Evolutionary conservation across 2,329 filamentous ascomycete species (phyloP).

Genomic region (Onygenales sp.): DNA sequence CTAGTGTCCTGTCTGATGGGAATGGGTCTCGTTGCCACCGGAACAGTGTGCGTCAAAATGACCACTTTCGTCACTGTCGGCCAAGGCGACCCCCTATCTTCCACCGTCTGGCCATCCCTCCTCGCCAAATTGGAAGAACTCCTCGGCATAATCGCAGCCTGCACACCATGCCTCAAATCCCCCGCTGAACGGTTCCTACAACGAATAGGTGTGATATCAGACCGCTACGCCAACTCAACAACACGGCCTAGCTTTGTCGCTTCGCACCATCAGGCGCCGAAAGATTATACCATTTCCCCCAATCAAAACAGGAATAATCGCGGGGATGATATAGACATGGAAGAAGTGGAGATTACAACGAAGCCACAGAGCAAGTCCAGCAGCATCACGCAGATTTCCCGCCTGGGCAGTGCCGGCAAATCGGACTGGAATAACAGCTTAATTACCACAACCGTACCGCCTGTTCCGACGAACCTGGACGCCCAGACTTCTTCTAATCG

Average conservation of each 20-base stretch:
- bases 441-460: background rate
- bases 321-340: background rate
- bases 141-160: constrained; percentile 2
- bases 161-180: constrained; percentile 1
- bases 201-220: background rate
- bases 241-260: background rate
- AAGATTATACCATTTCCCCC: background rate
- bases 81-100: background rate
- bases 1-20: background rate
- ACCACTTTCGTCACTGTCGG: background rate
- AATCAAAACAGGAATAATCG: background rate
- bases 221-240: background rate
- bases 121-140: constrained; percentile 1
- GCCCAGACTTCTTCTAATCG: background rate
- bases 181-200: background rate
- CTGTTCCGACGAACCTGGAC: background rate
- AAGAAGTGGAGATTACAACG: background rate
- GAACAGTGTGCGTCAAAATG: background rate
- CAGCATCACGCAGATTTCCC: background rate
- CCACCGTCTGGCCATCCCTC: background rate
- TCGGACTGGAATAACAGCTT: background rate
- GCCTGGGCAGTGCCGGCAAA: background rate
- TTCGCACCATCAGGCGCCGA: background rate
- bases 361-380: background rate
- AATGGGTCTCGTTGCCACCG: background rate